Evolutionary conservation across 2,329 filamentous ascomycete species (phyloP).

Genomic region (Coniochaeta sp.): DNA sequence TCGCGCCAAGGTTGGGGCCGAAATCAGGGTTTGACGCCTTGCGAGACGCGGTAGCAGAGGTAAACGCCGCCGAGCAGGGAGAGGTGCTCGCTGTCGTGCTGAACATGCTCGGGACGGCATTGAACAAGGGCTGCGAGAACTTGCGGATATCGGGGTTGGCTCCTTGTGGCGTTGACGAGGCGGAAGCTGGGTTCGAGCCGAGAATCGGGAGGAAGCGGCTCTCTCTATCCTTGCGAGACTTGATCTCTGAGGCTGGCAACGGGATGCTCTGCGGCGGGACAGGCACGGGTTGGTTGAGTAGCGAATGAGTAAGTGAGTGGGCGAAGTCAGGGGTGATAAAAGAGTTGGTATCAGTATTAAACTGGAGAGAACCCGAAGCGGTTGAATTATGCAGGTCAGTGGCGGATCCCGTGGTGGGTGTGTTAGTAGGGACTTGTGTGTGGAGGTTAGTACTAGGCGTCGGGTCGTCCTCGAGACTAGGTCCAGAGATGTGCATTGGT

Average conservation of each 20-base stretch:
- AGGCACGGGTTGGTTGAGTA: slow-evolving; percentile 38
- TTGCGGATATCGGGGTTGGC: slow-evolving; percentile 27
- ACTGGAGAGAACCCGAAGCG: not conserved
- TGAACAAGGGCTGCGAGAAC: slow-evolving; percentile 30
- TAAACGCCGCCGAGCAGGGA: slow-evolving; percentile 20
- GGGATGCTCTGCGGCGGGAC: slow-evolving; percentile 20
- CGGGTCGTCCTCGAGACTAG: slow-evolving; percentile 24
- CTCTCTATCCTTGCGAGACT: slow-evolving; percentile 34
- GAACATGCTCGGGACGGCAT: not conserved
- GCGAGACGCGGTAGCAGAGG: slow-evolving; percentile 21
- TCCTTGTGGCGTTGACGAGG: slow-evolving; percentile 10
- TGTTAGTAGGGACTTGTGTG: slow-evolving; percentile 35
- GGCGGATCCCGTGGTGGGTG: slow-evolving; percentile 22
- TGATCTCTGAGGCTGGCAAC: slow-evolving; percentile 27
- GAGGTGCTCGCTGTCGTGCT: slow-evolving; percentile 13
- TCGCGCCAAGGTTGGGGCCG: slow-evolving; percentile 20
- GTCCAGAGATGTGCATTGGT: slow-evolving; percentile 19
- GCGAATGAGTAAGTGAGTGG: slow-evolving; percentile 35
- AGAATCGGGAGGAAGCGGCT: slow-evolving; percentile 17
- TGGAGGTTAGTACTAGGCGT: slow-evolving; percentile 6
- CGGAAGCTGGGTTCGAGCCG: slow-evolving; percentile 8
- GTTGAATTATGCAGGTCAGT: not conserved
- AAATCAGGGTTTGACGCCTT: slow-evolving; percentile 21
- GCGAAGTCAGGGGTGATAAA: slow-evolving; percentile 28
- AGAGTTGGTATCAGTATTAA: slow-evolving; percentile 6